Base-by-base conservation (phyloP, 257 asterid species). In the Cinchona pubescens region DNA sequence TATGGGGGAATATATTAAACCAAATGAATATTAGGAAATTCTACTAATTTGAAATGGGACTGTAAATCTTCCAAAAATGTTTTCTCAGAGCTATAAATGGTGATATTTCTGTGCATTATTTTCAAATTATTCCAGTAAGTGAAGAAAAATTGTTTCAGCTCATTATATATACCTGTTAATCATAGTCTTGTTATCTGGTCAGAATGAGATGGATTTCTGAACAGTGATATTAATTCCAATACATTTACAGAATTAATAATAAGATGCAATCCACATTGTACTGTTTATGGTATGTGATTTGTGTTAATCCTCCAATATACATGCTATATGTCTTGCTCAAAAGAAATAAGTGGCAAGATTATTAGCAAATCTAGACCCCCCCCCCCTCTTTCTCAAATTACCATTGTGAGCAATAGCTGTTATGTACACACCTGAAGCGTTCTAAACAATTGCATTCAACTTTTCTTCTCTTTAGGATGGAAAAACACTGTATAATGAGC, bases 401-500 rank as follows among this genome's bases (percentile, higher is more conserved):
- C 64, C 14, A 70, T 19, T 49, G 12, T 19, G 64, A 25, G 49
- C 48, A 35, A 13, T 18, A 4, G 49, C 12, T 38, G 48, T 13
- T 32, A 71, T 23, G 2, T 53, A 53, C 16, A n/a, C n/a, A n/a
- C n/a, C 58, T 51, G 58, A 34, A 53, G 37, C 37, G 46, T 38
- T 18, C 51, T 4, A 3, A 23, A 23, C 30, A 6, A 5, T 29
- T 43, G 16, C 35, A 21, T 40, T 58, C 10, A 68, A 69, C 23
- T 29, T 9, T 27, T 7, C 27, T 48, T 30, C 69, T 38, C 66
- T 65, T 83, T 61, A 95, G 99, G 98, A 95, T 72, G 99, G 99
- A 7, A 92, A 95, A 78, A 95, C 99, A 32, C 77, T 95, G 81
- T 85, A 77, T 73, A 90, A 95, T 81, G 98, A 95, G 80, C 76